Evolutionary conservation across 495 filamentous ascomycete genomes (phyloP), one percentile per base, ranked within the genome.

Genomic region (Recurvomyces mirabilis): DNA sequence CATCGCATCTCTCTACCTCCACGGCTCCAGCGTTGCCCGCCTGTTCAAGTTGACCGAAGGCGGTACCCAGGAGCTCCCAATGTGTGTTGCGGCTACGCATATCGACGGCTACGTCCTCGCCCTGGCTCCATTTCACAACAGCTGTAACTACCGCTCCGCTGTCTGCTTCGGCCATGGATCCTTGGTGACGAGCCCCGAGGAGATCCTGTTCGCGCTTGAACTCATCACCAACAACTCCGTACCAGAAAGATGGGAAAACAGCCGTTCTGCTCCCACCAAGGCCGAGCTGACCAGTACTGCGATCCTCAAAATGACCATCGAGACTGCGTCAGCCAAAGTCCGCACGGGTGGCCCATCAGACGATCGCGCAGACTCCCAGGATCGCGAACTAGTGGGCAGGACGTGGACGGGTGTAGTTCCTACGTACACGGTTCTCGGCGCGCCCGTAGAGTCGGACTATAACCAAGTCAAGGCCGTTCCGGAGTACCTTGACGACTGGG

Each of bases 341-440:
- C 66, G 85, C 3, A 67, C 65, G 13, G 87, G 85, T 0, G 66
- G 64, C 30, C 79, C 85, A 0, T 67, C 68, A 4, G 88, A 94
- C 54, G 82, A 86, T 37, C 71, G 62, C 43, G 78, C 70, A 37
- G 58, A 94, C 59, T 56, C 67, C 38, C 69, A 72, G 24, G 68
- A 81, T 37, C 68, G 68, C n/a, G 75, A 73, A 14, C 40, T 93
- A 19, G 66, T 68, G 11, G 63, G 61, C 7, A 65, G 67, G 25
- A 75, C 82, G 6, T 93, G 86, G 87, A 82, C 80, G 0, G 87
- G 87, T 0, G 85, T 93, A n/a, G 69, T 94, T 15, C 87, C 87
- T 1, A 68, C 84, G 22, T 80, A 74, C 61, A 70, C 71, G 33
- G 68, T 61, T 0, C 62, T 84, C 41, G 86, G 82, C 0, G 68